Percentiles rank a stretch among this genome's conserved stretches.
These are phyloP conservation scores for Aspergillus unguis DNA, from an alignment of 2,329 filamentous ascomycete genomes.

Conservation along the genomic window DNA sequence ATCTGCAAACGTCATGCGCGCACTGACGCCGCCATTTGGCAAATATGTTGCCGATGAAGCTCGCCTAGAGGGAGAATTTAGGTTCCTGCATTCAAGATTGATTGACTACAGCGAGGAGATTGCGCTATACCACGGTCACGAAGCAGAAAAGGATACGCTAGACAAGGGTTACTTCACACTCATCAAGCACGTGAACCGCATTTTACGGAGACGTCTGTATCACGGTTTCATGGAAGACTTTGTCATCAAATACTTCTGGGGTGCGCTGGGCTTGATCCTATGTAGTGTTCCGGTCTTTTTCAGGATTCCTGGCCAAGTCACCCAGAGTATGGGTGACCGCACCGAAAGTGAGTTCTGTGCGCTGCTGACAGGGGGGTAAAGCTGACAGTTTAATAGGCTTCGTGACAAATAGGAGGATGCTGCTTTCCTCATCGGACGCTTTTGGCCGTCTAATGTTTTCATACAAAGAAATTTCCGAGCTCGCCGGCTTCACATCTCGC, in stretches of 20 bases:
- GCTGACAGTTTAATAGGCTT: constrained; percentile 55
- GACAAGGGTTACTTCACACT: constrained; percentile 99
- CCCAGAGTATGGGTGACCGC: constrained; percentile 50
- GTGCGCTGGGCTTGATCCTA: constrained; percentile 81
- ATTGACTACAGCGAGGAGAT: constrained; percentile 97
- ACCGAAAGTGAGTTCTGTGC: constrained; percentile 53
- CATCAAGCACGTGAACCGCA: constrained; percentile 98
- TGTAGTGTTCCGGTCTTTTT: constrained; percentile 97
- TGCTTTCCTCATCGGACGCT: constrained; percentile 89
- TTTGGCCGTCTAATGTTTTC: constrained; percentile 97
- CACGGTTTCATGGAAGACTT: constrained; percentile 99
- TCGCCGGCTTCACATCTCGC: constrained; percentile 91
- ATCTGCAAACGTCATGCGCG: constrained; percentile 88
- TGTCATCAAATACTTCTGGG: constrained; percentile 99
- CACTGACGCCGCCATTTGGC: constrained; percentile 90
- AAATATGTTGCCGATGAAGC: constrained; percentile 98
- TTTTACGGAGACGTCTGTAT: constrained; percentile 83
- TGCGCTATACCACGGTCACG: constrained; percentile 85
- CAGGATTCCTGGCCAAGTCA: constrained; percentile 71
- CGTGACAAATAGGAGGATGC: constrained; percentile 87
- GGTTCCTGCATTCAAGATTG: constrained; percentile 88
- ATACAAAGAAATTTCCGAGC: constrained; percentile 93
- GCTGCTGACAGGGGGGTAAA: too few species aligned
- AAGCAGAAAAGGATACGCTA: constrained; percentile 90
- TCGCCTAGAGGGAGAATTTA: constrained; percentile 88